Base-by-base conservation (phyloP, 2,329 filamentous ascomycete genomes). In the Ceratocystis alfenasii region DNA sequence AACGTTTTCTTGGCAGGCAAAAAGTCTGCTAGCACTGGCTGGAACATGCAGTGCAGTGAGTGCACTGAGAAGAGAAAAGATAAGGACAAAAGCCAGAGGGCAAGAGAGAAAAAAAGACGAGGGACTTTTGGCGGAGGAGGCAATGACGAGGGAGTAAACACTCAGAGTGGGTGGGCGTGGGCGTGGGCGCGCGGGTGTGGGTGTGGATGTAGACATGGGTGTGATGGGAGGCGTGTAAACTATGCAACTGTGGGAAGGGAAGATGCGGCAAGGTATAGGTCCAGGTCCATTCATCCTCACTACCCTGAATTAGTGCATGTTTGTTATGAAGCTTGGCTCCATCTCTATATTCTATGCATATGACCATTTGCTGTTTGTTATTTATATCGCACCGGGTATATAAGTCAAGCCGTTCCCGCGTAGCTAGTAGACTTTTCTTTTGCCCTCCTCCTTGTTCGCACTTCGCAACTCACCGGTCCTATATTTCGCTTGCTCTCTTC, bases 401-500 rank as follows among this genome's bases (percentile, higher is more conserved):
- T 59, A 59, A 59, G 53, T 30, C 53, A 3, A 5, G 15, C 53
- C 5, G 10, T 59, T 33, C 53, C 53, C 17, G 17, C 25, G 2
- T 53, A 12, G 8, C 25, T 25, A 8, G 25, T 59, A 12, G 8
- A 3, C 7, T 30, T 22, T 30, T 30, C n/a, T 33, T n/a, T 33
- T n/a, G 17, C 8, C 33, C 3, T 36, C 3, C 33, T 36, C 33
- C 8, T 36, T 3, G 4, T 8, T 12, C 33, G 1, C 33, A 55
- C 12, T 8, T 62, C n/a, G 28, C 46, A 30, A 41, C 17, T 20
- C 62, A 33, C 17, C 7, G 45, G 25, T 53, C 50, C 64, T 30
- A 25, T 6, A 44, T 41, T 33, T 20, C n/a, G 59, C 33, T 65
- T 65, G n/a, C 41, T 64, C 33, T 61, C n/a, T 48, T 30, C 28